A percentile compares a stretch with the other conserved stretches of the same genome.
Evolutionary conservation across 768 basidiomycete genomes (phyloP).

Genomic region (Holtermannia corniformis): DNA sequence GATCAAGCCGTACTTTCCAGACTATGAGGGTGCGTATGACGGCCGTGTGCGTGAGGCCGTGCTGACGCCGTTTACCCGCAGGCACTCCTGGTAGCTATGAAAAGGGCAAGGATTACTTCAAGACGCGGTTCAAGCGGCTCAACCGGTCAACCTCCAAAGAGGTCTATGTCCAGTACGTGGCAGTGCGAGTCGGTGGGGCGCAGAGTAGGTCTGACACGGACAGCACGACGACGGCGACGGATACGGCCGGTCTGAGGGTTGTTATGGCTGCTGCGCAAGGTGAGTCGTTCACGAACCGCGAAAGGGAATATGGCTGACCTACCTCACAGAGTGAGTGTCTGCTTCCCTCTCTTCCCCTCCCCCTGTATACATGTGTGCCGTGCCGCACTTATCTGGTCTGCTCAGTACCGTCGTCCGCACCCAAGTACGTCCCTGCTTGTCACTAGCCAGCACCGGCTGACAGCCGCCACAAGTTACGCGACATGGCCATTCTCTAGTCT

Average conservation of each 20-base stretch:
- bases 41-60: not conserved
- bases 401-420: constrained; percentile 12
- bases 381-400: not conserved
- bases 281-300: constrained; percentile 41
- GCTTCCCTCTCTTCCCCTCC: not conserved
- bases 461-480: constrained; percentile 12
- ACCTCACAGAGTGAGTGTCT: constrained; percentile 14
- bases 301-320: not conserved
- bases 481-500: constrained; percentile 28
- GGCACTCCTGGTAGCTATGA: constrained; percentile 54
- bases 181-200: not conserved
- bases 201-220: constrained; percentile 4
- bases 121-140: constrained; percentile 67
- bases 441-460: not conserved
- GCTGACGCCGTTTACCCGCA: not conserved
- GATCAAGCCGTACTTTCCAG: constrained; percentile 83
- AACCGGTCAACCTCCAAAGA: constrained; percentile 77
- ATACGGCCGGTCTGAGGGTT: constrained; percentile 75
- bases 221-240: constrained; percentile 78
- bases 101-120: constrained; percentile 82
- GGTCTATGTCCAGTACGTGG: constrained; percentile 69
- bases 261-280: constrained; percentile 97
- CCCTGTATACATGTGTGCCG: too few relatives aligned
- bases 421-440: not conserved
- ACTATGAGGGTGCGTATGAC: constrained; percentile 66